Evolutionary conservation across 495 filamentous ascomycete genomes (phyloP).

Genomic region (Aspergillus diversus): DNA sequence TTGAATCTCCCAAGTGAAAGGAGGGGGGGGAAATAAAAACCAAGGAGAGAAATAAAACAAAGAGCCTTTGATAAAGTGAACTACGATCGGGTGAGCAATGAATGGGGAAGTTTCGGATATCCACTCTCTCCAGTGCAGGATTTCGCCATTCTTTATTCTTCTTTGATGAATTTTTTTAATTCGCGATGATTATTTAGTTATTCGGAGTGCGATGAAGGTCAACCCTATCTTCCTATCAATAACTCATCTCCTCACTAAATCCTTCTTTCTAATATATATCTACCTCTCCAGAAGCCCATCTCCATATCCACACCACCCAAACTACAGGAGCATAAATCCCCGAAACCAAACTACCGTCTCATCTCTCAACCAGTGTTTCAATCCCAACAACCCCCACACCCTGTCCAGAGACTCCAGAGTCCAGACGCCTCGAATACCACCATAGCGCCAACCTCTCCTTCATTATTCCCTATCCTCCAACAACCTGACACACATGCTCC

Average conservation of each 20-base stretch:
- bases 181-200: neutral
- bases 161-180: neutral
- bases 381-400: neutral
- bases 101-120: neutral
- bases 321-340: neutral
- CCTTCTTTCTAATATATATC: neutral
- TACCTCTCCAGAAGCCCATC: neutral
- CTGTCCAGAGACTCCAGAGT: neutral
- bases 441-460: neutral
- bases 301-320: neutral
- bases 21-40: neutral
- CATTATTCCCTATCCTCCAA: neutral
- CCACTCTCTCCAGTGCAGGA: neutral
- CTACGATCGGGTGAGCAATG: neutral
- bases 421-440: neutral
- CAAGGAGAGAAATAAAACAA: neutral
- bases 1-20: neutral
- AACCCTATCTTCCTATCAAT: neutral
- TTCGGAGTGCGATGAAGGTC: neutral
- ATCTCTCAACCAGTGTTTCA: conserved; percentile 33
- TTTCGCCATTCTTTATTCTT: neutral
- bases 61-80: neutral
- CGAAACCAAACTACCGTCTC: conserved; percentile 17
- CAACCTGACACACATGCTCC: neutral
- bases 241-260: neutral